A percentile compares a stretch with the other conserved stretches of the same genome.
phyloP scores from a whole-genome alignment of 441 rosid species.

The Aquilaria agallochum region DNA sequence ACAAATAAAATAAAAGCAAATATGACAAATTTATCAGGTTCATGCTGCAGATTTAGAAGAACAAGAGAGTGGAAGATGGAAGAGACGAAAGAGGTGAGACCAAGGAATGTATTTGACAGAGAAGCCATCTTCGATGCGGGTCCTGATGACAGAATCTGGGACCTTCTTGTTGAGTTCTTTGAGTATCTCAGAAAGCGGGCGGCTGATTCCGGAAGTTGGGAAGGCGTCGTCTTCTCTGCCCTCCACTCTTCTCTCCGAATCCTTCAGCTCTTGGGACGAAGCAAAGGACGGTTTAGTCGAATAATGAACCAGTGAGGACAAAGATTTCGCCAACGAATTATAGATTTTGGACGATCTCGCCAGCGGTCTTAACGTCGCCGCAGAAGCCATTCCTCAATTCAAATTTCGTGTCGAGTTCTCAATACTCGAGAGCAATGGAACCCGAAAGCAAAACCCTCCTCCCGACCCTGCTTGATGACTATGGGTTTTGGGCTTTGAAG shows the following conservation, averaged over 20 bases:
- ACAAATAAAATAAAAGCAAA: too few relatives aligned
- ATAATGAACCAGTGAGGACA: neutral
- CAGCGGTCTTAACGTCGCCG: conserved; percentile 12
- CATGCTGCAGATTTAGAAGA: neutral
- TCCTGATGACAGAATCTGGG: conserved; percentile 56
- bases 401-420: too few relatives aligned
- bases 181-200: conserved; percentile 70
- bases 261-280: neutral
- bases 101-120: conserved; percentile 73
- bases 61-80: neutral
- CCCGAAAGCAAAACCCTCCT: too few relatives aligned
- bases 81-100: conserved; percentile 18
- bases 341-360: neutral
- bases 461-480: too few relatives aligned
- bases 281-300: neutral
- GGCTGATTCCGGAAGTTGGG: conserved; percentile 69
- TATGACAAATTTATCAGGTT: too few relatives aligned
- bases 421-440: too few relatives aligned
- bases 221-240: conserved; percentile 22
- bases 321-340: neutral
- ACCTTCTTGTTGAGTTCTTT: conserved; percentile 77
- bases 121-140: conserved; percentile 60
- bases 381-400: conserved; percentile 3
- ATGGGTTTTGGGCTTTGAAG: too few relatives aligned
- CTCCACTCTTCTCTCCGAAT: neutral